A percentile compares a stretch with the other conserved stretches of the same genome.
Evolutionary conservation across 192 early-diverging fungal genomes (phyloP).

Genomic region (Coemansia umbellata): DNA sequence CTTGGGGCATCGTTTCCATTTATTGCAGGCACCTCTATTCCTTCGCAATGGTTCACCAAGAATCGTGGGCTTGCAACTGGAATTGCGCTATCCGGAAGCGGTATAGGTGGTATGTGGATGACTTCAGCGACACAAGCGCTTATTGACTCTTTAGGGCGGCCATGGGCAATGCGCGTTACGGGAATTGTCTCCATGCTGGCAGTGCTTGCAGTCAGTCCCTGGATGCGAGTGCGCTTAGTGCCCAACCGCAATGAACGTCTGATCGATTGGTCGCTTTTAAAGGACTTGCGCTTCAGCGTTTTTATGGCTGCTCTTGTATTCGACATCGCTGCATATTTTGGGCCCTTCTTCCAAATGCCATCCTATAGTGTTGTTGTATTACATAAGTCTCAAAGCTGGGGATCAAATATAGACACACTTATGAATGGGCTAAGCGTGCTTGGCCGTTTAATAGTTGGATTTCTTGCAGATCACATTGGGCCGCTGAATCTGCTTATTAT

Average conservation of each 20-base stretch:
- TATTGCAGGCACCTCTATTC: constrained; percentile 46
- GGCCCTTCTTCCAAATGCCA: constrained; percentile 48
- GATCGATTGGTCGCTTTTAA: constrained; percentile 42
- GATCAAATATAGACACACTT: constrained; percentile 48
- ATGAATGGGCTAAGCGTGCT: constrained; percentile 49
- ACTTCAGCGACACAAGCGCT: constrained; percentile 48
- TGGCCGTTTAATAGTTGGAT: constrained; percentile 35
- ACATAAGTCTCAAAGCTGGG: constrained; percentile 45
- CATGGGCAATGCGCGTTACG: constrained; percentile 56
- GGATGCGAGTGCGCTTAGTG: constrained; percentile 46
- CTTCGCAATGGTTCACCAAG: constrained; percentile 50
- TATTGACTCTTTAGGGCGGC: constrained; percentile 39
- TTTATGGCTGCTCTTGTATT: constrained; percentile 34
- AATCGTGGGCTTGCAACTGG: constrained; percentile 53
- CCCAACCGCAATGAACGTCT: constrained; percentile 31
- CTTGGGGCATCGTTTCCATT: constrained; percentile 52
- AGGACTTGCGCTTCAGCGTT: constrained; percentile 36
- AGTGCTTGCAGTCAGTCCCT: constrained; percentile 42
- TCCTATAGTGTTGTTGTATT: constrained; percentile 46
- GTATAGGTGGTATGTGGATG: constrained; percentile 55
- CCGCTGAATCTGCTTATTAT: constrained; percentile 41
- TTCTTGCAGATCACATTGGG: constrained; percentile 33
- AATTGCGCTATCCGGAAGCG: constrained; percentile 52
- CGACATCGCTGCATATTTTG: constrained; percentile 46
- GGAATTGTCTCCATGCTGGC: constrained; percentile 43